Base-by-base conservation (phyloP, 1,284 basidiomycete species). In the Pyrrhoderma lamaoense region DNA sequence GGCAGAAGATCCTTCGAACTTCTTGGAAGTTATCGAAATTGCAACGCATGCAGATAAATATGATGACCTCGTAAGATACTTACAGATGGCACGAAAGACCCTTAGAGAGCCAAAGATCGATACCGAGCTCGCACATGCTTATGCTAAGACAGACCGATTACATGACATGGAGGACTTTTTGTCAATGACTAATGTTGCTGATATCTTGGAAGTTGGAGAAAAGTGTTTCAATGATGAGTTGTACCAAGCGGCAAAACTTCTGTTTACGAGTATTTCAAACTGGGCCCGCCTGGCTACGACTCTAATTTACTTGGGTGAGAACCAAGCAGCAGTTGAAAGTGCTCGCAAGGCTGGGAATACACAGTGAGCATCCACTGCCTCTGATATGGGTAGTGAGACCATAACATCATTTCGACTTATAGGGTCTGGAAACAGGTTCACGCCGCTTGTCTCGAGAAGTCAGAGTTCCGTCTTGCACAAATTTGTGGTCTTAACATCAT, bases 401-500 rank as follows among this genome's bases (percentile, higher is more conserved):
- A 36, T 56, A 9, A 45, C 53, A 42, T 46, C 62, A 43, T 61
- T 48, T 27, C 8, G 38, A 45, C 11, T 18, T 19, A 14, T 34
- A 89, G 88, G 69, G 96, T 99, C n/a, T 99, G 96, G 96, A 98
- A 98, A 72, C 96, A 99, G 69, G 96, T 99, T 54, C 95, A 99
- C 61, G 91, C 93, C 19, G 96, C 96, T 38, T 99, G 96, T 71
- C 84, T 99, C 51, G 93, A 96, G 74, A 97, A 98, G 74, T 74
- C 80, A 58, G 96, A 99, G 67, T 99, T 98, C 81, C 89, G 93
- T 59, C 70, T 98, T 63, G 94, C 96, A 16, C 94, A 99, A 79
- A 98, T 99, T 63, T 96, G 93, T 68, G 94, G 93, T 79, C 82
- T 97, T 58, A 92, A 97, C 67, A 86, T 95, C 62, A 82, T 95